These are phyloP conservation scores for Malus sylvestris DNA, from an alignment of 306 rosid genomes.

Conservation along the genomic window DNA sequence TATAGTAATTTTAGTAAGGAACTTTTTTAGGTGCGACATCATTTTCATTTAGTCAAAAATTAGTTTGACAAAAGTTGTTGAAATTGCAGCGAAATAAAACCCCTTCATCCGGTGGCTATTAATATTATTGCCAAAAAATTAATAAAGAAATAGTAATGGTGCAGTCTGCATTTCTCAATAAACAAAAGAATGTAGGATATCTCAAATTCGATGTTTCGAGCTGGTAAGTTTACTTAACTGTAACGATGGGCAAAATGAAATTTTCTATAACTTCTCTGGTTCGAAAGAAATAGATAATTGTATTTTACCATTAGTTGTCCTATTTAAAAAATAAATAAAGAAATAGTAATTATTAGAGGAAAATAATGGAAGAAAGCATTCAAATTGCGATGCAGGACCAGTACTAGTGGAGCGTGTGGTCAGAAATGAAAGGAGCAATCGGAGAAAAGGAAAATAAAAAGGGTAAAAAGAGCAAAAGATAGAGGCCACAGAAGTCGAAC, in stretches of 20 bases:
- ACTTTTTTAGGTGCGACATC: neutral
- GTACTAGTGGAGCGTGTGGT: neutral
- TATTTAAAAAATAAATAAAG: no score
- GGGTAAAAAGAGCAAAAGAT: neutral
- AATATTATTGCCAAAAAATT: no score
- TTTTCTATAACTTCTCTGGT: no score
- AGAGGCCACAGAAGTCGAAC: neutral
- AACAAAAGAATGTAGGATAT: no score
- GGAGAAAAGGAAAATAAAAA: neutral
- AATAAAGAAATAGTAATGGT: no score
- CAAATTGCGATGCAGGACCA: neutral
- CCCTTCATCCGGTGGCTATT: neutral
- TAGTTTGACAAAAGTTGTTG: neutral
- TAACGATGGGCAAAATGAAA: rapidly evolving
- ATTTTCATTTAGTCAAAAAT: neutral
- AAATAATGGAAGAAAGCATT: neutral
- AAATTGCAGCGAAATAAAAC: neutral
- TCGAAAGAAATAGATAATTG: rapidly evolving
- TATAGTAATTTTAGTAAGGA: neutral
- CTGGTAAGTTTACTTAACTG: rapidly evolving
- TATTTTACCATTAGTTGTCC: rapidly evolving
- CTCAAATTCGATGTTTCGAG: rapidly evolving
- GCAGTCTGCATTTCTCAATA: no score
- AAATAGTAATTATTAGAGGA: neutral
- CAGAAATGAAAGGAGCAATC: neutral